Base-by-base conservation (phyloP, 1,284 basidiomycete genomes). In the Rhodotorula sp. region DNA sequence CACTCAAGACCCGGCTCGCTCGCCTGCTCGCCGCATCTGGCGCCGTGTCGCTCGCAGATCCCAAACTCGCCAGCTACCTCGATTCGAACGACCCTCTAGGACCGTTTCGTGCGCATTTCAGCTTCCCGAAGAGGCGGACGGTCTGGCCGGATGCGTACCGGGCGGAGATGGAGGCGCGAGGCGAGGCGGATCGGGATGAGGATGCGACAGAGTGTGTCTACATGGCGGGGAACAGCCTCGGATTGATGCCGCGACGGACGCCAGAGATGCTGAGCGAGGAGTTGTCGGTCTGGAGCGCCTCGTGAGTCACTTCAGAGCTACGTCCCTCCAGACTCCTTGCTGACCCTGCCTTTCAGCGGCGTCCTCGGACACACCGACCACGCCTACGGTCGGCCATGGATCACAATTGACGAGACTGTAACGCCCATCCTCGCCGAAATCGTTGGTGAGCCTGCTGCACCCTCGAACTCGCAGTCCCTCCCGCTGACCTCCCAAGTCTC, bases 221-320 rank as follows among this genome's bases (percentile, higher is more conserved):
- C 81, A 87, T 99, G 61, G 96, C 92, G 80, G 96, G 95, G 56
- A 99, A 99, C 82, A 97, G 94, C 54, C 86, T 99, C 6, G 95
- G 95, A 1, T 85, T 90, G 58, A 84, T 94, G 76, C 86, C 90
- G 54, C 91, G 88, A 79, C 84, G 86, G 51, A 89, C 92, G 30
- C 84, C 86, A 70, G 78, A 85, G 76, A 84, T 92, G 64, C 82
- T 99, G 44, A 81, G 90, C 75, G 87, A 95, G 80, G 96, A 99
- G 81, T 81, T 99, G 57, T 82, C 87, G 61, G 88, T 89, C n/a
- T 99, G 95, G 96, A 87, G 84, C 46, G 86, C 86, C 67, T 85
- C 85, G 93, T 92, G 79, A 79, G 81, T 73, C n/a, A 24, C 8
- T 4, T 20, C 24, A 27, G 10, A 54, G 20, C 29, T 29, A 22